phyloP scores from a whole-genome alignment of 164 flowering plant genomes.

The Tetrastigma voinierianum region DNA sequence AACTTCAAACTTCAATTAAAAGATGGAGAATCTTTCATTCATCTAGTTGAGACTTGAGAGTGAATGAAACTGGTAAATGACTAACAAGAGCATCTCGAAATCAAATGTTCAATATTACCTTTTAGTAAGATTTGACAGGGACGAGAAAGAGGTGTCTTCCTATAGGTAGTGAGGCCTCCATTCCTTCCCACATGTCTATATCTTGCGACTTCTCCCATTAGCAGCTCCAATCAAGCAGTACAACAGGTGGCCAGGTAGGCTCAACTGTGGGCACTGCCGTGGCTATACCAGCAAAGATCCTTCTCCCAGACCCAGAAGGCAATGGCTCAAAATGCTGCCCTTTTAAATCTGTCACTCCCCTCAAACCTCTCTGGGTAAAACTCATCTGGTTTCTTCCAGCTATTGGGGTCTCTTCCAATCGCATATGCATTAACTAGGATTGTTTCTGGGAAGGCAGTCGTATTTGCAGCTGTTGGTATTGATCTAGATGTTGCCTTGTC shows the following conservation, averaged over 20 bases:
- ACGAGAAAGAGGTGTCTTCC: neutral
- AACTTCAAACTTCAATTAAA: no score
- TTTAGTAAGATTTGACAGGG: neutral
- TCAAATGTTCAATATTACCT: no score
- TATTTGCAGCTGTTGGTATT: neutral
- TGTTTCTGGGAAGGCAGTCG: neutral
- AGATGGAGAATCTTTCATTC: no score
- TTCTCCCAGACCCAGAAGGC: constrained; percentile 4
- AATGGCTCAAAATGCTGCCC: constrained; percentile 4
- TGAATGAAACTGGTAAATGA: no score
- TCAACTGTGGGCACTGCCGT: neutral
- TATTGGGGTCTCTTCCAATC: constrained; percentile 8
- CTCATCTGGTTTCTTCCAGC: constrained; percentile 1
- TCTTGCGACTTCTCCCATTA: neutral
- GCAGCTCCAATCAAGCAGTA: constrained; percentile 3
- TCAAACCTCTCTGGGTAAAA: constrained; percentile 6
- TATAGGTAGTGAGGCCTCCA: neutral
- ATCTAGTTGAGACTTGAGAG: no score
- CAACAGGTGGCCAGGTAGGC: neutral
- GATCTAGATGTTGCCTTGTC: neutral
- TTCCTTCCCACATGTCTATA: neutral
- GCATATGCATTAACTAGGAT: neutral
- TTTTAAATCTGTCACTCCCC: neutral
- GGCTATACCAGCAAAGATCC: neutral
- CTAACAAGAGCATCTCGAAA: no score